Conservation (phyloP, 495 filamentous ascomycete genomes). For the Tuber calosporum region DNA sequence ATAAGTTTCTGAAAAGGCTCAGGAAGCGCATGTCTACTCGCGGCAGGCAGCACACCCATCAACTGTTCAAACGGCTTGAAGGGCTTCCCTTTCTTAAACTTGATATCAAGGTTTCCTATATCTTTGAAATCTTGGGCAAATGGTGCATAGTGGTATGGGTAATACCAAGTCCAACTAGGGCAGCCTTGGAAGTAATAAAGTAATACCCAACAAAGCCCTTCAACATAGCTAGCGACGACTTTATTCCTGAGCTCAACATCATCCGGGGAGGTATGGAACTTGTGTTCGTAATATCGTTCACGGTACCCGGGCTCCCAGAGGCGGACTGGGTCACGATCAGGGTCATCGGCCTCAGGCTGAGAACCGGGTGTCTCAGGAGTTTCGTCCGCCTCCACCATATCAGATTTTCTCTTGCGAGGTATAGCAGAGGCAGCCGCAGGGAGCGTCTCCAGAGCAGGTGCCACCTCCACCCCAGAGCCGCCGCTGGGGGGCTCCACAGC, state of each 20-base stretch:
- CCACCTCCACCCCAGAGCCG: slow-evolving; percentile 10
- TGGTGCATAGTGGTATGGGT: slow-evolving; percentile 95
- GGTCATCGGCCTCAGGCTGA: slow-evolving; percentile 53
- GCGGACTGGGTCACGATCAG: slow-evolving; percentile 66
- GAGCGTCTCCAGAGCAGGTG: not conserved
- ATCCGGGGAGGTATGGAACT: slow-evolving; percentile 77
- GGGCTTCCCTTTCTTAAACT: slow-evolving; percentile 76
- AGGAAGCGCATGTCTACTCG: slow-evolving; percentile 84
- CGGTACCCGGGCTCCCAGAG: slow-evolving; percentile 94
- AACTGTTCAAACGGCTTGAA: slow-evolving; percentile 95
- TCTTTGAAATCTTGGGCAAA: slow-evolving; percentile 94
- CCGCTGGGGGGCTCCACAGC: slow-evolving; percentile 15
- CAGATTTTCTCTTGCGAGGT: slow-evolving; percentile 52
- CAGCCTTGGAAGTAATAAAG: slow-evolving; percentile 97
- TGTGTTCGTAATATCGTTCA: slow-evolving; percentile 94
- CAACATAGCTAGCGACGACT: slow-evolving; percentile 88
- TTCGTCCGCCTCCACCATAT: slow-evolving; percentile 56
- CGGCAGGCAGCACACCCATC: slow-evolving; percentile 93
- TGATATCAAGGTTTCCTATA: slow-evolving; percentile 65
- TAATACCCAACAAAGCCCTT: slow-evolving; percentile 96
- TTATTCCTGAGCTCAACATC: slow-evolving; percentile 82
- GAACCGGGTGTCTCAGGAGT: slow-evolving; percentile 49
- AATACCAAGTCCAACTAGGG: slow-evolving; percentile 98
- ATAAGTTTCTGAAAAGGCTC: slow-evolving; percentile 80
- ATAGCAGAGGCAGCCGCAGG: not conserved